Conservation (phyloP, 768 basidiomycete genomes). For the Boletus pseudopeckii region DNA sequence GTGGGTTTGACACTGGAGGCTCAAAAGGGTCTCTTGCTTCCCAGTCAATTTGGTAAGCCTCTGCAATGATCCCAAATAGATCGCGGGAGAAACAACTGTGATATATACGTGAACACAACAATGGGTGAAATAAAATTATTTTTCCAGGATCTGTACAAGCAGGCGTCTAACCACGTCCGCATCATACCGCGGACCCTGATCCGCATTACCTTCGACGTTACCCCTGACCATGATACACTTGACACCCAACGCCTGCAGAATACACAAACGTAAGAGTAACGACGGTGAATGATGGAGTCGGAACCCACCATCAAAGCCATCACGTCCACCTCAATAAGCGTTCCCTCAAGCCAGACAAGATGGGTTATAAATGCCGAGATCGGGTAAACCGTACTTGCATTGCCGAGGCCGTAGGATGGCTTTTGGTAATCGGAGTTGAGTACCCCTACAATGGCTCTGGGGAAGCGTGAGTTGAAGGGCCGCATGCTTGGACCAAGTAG, state of each 20-base stretch:
- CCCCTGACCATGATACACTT: constrained; percentile 50
- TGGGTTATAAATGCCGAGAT: constrained; percentile 83
- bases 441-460: constrained; percentile 64
- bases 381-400: constrained; percentile 61
- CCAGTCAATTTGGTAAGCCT: neutral
- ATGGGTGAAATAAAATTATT: neutral
- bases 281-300: neutral
- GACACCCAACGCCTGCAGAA: constrained; percentile 53
- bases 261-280: constrained; percentile 2
- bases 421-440: constrained; percentile 60
- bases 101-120: neutral
- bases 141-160: constrained; percentile 33
- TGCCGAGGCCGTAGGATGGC: constrained; percentile 52
- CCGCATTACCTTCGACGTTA: constrained; percentile 13
- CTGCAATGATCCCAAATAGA: neutral
- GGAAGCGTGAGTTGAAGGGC: constrained; percentile 6
- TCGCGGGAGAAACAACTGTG: constrained; percentile 5
- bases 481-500: constrained; percentile 2
- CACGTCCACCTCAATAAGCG: constrained; percentile 60
- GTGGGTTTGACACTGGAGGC: neutral
- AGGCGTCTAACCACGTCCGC: constrained; percentile 43
- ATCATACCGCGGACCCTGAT: constrained; percentile 40
- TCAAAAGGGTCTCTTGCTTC: neutral
- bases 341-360: constrained; percentile 70
- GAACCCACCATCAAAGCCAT: constrained; percentile 54